A percentile compares a stretch with the other conserved stretches of the same genome.
Conservation (phyloP, 2,329 filamentous ascomycete genomes). For the Colletotrichum spaethianum region DNA sequence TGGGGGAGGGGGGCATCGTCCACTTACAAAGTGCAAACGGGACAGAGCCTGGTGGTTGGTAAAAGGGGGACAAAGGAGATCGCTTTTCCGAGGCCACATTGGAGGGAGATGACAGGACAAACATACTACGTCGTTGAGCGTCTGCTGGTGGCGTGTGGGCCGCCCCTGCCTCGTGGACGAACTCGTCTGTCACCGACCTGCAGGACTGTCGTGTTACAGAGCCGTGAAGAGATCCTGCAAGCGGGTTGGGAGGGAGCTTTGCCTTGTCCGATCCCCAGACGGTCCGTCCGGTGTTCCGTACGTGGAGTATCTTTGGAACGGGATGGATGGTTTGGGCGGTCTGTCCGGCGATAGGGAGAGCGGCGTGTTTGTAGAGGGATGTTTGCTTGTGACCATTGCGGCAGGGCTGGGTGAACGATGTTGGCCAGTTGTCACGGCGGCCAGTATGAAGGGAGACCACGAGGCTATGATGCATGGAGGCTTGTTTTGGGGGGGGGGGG, state of each 20-base stretch:
- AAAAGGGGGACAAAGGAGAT: background rate
- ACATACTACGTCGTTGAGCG: constrained; percentile 7
- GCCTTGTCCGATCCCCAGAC: background rate
- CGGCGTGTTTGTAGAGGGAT: background rate
- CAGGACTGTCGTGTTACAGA: constrained; percentile 4
- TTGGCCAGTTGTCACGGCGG: background rate
- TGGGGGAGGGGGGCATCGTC: background rate
- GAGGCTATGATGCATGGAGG: background rate
- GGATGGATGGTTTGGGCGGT: background rate
- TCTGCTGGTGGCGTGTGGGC: background rate
- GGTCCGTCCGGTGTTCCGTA: background rate
- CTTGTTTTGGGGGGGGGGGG: background rate
- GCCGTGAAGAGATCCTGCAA: constrained; percentile 10
- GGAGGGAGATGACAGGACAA: background rate
- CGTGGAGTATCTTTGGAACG: background rate
- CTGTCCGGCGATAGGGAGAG: background rate
- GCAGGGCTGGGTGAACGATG: background rate
- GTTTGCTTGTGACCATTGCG: background rate
- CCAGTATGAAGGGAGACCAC: background rate
- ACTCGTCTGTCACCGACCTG: background rate
- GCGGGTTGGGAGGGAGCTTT: background rate
- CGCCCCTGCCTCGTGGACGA: background rate
- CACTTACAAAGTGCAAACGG: background rate
- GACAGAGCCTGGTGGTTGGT: background rate
- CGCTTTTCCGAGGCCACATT: background rate